Evolutionary conservation across 345 rosid genomes (phyloP), one percentile per base, ranked within the genome.

Genomic region (Garcia nutans): DNA sequence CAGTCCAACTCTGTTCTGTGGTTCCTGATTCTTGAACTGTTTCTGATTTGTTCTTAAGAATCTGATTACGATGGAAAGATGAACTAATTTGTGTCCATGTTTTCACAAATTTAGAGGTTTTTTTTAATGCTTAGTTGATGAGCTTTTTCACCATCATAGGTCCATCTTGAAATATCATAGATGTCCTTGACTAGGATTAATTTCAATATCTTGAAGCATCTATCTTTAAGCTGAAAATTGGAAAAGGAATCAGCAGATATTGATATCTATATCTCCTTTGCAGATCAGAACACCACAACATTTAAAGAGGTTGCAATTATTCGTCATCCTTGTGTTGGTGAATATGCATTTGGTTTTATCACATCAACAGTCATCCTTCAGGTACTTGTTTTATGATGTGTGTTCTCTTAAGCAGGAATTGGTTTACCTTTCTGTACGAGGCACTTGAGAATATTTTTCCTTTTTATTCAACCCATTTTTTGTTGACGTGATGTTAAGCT

Each of bases 261-360:
- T 65, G 31, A 52, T 50, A 20, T 55, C 55, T 66, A 16, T 37
- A 19, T 79, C 8, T 54, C 76, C 59, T 73, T 76, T 81, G 42
- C 85, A 94, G 98, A 91, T 85, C 97, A 94, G 83, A 94, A 92
- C 68, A 92, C 98, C 3, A 90, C 94, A 77, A 97, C 98, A 58
- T 92, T 94, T 75, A 94, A 94, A 83, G 98, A 94, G 85, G 97
- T 94, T 42, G 98, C 98, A 37, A 94, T 94, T 59, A 92, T 94
- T 58, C 86, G 92, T 42, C 98, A 94, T 81, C 98, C 98, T 59
- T 97, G 97, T 75, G 77, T 91, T 81, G 98, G 97, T 28, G 98
- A 94, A 88, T 94, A 92, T 77, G 98, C 97, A 13, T 94, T 94
- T 86, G 97, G 98, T 68, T 92, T 94, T 71, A 94, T 94, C 79